Percentiles rank a stretch among this genome's conserved stretches.
Evolutionary conservation across 208 protist species (phyloP).

Genomic region (Strigomonas oncopelti): DNA sequence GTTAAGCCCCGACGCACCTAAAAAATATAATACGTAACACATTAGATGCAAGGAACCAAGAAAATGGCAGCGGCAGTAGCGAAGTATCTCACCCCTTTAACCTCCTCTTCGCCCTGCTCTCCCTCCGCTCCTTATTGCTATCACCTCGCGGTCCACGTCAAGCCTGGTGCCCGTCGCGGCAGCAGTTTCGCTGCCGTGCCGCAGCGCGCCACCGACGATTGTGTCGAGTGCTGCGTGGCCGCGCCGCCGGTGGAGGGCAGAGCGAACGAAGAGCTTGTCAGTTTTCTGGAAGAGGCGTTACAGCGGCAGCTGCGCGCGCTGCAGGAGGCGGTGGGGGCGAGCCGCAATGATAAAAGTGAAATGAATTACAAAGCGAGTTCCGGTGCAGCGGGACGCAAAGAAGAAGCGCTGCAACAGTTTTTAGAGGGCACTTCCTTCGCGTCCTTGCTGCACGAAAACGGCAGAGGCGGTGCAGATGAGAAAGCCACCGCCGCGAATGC

Average conservation of each 20-base stretch:
- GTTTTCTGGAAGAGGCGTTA: conserved; percentile 54
- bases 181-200: background rate
- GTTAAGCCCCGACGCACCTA: too few species aligned
- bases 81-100: background rate
- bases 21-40: too few species aligned
- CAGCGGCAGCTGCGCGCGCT: conserved; percentile 31
- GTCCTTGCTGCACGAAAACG: conserved; percentile 11
- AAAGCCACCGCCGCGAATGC: background rate
- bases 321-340: conserved; percentile 3
- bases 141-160: conserved; percentile 55
- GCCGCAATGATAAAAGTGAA: background rate
- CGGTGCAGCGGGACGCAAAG: too few species aligned
- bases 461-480: background rate
- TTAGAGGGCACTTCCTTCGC: conserved; percentile 26
- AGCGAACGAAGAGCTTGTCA: conserved; percentile 72
- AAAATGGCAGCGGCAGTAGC: background rate
- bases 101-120: too few species aligned
- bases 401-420: background rate
- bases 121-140: conserved; percentile 18
- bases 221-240: conserved; percentile 57
- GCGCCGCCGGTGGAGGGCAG: conserved; percentile 75
- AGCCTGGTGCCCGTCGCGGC: conserved; percentile 50
- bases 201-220: conserved; percentile 10
- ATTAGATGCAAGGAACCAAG: background rate
- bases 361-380: too few species aligned